phyloP scores from a whole-genome alignment of 164 flowering plant genomes.

The Sextonia rubra region DNA sequence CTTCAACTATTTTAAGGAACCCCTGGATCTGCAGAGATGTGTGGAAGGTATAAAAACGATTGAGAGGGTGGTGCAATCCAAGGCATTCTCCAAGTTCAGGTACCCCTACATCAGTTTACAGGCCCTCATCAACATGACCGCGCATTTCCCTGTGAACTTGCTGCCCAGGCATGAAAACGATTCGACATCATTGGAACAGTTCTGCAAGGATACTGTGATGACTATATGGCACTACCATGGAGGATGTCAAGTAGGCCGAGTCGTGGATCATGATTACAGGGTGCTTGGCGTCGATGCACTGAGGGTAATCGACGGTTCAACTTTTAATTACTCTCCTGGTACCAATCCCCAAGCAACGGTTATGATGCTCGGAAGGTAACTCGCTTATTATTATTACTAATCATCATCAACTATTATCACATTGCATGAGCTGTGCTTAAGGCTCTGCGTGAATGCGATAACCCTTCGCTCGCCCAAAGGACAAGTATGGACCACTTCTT shows the following conservation, averaged over 20 bases:
- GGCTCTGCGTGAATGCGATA: too few relatives aligned
- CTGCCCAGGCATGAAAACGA: slow-evolving; percentile 36
- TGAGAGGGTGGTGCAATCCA: slow-evolving; percentile 35
- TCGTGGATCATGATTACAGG: slow-evolving; percentile 23
- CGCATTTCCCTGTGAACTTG: slow-evolving; percentile 43
- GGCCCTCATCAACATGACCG: slow-evolving; percentile 28
- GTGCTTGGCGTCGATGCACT: slow-evolving; percentile 32
- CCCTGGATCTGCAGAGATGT: slow-evolving; percentile 27
- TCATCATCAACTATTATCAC: neutral
- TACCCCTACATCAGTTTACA: slow-evolving; percentile 22
- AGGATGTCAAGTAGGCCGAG: slow-evolving; percentile 69
- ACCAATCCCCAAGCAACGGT: slow-evolving; percentile 92
- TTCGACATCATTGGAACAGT: slow-evolving; percentile 50
- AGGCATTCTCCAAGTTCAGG: slow-evolving; percentile 37
- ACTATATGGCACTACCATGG: slow-evolving; percentile 97
- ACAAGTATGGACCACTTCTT: too few relatives aligned
- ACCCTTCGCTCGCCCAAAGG: too few relatives aligned
- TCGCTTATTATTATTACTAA: neutral
- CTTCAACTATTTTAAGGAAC: slow-evolving; percentile 16
- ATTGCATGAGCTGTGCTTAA: too few relatives aligned
- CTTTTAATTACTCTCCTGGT: slow-evolving; percentile 65
- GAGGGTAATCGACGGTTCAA: slow-evolving; percentile 64
- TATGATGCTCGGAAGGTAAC: slow-evolving; percentile 95
- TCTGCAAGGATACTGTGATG: slow-evolving; percentile 73
- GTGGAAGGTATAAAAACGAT: slow-evolving; percentile 52